These are phyloP conservation scores for Colletotrichum orbiculare DNA, from an alignment of 2,329 filamentous ascomycete species.

Conservation along the genomic window DNA sequence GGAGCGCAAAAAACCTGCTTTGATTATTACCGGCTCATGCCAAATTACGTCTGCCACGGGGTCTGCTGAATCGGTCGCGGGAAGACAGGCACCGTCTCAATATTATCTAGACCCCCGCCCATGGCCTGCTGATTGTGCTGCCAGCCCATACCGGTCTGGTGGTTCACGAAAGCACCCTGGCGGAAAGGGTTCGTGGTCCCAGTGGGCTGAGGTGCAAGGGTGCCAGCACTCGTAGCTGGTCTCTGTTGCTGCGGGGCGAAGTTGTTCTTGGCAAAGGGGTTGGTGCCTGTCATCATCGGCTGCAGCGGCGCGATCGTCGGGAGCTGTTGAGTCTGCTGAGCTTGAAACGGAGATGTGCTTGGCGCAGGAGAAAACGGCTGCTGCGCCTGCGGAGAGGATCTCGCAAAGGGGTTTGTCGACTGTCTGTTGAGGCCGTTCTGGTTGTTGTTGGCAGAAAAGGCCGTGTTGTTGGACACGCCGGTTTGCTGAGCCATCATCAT, in stretches of 20 bases:
- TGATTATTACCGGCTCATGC: constrained; percentile 27
- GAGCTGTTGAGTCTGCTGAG: constrained; percentile 49
- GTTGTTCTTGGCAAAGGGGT: constrained; percentile 67
- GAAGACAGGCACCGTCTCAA: constrained; percentile 86
- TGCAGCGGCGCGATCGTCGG: constrained; percentile 55
- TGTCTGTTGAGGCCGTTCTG: constrained; percentile 59
- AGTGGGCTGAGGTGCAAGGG: constrained; percentile 79
- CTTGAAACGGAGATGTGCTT: constrained; percentile 56
- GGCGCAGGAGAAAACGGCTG: constrained; percentile 49
- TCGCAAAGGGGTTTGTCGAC: constrained; percentile 90
- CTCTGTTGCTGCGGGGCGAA: constrained; percentile 49
- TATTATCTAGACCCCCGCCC: constrained; percentile 81
- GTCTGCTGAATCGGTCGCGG: constrained; percentile 78
- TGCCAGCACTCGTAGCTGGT: constrained; percentile 57
- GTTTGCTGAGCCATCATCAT: constrained; percentile 76
- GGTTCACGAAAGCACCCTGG: constrained; percentile 89
- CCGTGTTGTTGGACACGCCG: constrained; percentile 53
- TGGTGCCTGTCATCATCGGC: constrained; percentile 66
- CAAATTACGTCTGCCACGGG: constrained; percentile 63
- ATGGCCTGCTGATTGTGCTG: constrained; percentile 82
- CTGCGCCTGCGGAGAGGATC: constrained; percentile 53
- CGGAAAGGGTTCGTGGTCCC: constrained; percentile 96
- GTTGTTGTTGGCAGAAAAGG: constrained; percentile 55
- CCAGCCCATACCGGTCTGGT: constrained; percentile 89
- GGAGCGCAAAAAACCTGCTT: constrained; percentile 38